Evolutionary conservation across 345 rosid species (phyloP), one percentile per base, ranked within the genome.

Genomic region (Rhizophora apiculata): DNA sequence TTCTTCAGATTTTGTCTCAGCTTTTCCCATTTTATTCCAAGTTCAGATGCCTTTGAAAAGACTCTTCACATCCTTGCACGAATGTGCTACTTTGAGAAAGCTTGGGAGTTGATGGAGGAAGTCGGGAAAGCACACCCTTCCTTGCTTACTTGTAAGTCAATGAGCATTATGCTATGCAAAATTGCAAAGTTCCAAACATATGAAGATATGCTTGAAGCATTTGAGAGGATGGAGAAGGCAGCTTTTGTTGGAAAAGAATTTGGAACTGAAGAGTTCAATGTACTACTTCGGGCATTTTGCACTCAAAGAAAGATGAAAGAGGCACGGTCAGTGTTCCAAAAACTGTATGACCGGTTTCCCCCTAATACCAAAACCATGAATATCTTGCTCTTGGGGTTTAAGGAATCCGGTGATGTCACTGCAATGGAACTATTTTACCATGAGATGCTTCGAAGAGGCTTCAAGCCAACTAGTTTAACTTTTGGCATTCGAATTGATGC

Each of bases 1-100:
- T 89, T 94, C 78, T 94, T 94, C 75, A 82, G 77, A 15, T 84
- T 80, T 62, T 77, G 81, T 29, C 76, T 84, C 54, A 56, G 43
- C 37, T 77, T 69, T 74, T 60, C 84, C 34, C 82, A 75, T n/a
- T 71, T 51, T 4, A 22, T 67, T 74, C 89, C 93, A 8, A 87
- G 81, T 24, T 64, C 86, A 0, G 87, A 82, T 71, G 83, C 98
- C 19, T 89, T 94, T 31, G 98, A 91, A 61, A 91, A 87, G 76
- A 86, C 96, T 3, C 88, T 94, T 43, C 97, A 94, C 76, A 86
- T 91, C 30, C 93, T 94, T 58, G 63, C 82, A 1, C 77, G 96
- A 52, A 94, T 91, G 97, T 83, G 96, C 9, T 94, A 89, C 66
- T 87, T 94, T 61, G 93, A 88, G 72, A 81, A 88, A 68, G 98